Base-by-base conservation (phyloP, 1,284 basidiomycete genomes). In the Papiliotrema terrestris region DNA sequence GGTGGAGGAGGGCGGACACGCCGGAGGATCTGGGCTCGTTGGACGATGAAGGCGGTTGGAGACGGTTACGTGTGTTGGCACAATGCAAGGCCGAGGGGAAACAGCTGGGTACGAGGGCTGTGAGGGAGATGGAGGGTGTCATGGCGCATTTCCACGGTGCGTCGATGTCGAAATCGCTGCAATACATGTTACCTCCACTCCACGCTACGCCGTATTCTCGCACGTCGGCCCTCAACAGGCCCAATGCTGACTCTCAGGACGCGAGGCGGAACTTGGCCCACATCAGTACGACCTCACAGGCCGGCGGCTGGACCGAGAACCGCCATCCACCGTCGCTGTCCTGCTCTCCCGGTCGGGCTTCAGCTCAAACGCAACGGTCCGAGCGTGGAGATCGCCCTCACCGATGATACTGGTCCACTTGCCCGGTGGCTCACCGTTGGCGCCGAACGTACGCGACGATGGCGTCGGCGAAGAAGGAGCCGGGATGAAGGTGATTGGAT, bases 61-160 rank as follows among this genome's bases (percentile, higher is more conserved):
- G 69, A 32, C 80, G 87, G 0, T 63, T 91, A 1, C 85, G 91
- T 36, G 81, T 95, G n/a, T 67, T 94, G 17, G 90, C 82, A 0
- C 91, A 95, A 67, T 96, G 92, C 80, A 96, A 96, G 78, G 90
- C 90, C 0, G 88, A 91, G 67, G 85, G 84, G 74, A 86, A 84
- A 72, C 86, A 86, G 67, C 75, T 86, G 36, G 83, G 88, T 0
- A 90, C 91, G 1, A 83, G 84, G 6, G 85, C 86, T 61, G 82
- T 95, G 1, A 83, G 92, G 41, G 91, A 96, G 74, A 80, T 95
- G 75, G 91, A 95, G 71, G 91, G 91, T 17, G 89, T 91, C 17
- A 74, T 88, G 56, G 80, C 60, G 11, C 57, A 65, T 55, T 58
- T 58, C 38, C 39, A 54, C n/a, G 56, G 59, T 63, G 42, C 47